Evolutionary conservation across 192 early-diverging fungal genomes (phyloP).

Genomic region (Mortierella hygrophila): DNA sequence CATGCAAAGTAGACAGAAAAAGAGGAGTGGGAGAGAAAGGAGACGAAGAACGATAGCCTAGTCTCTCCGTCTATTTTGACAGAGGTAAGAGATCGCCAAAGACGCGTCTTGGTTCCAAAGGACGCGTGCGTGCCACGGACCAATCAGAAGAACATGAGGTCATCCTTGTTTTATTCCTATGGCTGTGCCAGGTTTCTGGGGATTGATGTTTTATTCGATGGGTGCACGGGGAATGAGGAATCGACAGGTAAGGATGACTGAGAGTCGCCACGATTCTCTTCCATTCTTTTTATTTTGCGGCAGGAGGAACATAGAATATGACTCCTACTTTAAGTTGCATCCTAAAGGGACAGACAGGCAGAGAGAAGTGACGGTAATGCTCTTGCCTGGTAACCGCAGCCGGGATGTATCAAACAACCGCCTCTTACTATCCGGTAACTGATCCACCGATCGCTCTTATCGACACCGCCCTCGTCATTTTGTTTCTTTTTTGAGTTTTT

Average conservation of each 20-base stretch:
- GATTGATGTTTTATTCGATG: background rate
- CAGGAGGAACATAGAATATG: background rate
- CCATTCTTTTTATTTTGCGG: background rate
- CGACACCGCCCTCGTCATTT: background rate
- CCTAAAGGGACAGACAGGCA: background rate
- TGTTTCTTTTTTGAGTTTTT: background rate
- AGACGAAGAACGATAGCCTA: background rate
- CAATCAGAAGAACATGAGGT: background rate
- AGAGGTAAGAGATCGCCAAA: background rate
- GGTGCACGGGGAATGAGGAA: background rate
- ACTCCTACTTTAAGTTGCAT: background rate
- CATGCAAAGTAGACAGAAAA: slow-evolving; percentile 9
- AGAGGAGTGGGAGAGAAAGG: background rate
- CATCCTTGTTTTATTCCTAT: background rate
- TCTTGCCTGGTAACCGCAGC: background rate
- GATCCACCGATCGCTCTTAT: background rate
- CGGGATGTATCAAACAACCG: background rate
- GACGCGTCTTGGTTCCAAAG: slow-evolving; percentile 10
- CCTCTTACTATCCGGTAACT: background rate
- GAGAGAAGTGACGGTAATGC: background rate
- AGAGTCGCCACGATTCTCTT: background rate
- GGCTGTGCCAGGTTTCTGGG: background rate
- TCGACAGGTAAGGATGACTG: background rate
- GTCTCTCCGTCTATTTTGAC: too few relatives aligned
- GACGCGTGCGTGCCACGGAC: background rate